These are phyloP conservation scores for Onygenales sp. DNA, from an alignment of 2,329 filamentous ascomycete species.

Conservation along the genomic window DNA sequence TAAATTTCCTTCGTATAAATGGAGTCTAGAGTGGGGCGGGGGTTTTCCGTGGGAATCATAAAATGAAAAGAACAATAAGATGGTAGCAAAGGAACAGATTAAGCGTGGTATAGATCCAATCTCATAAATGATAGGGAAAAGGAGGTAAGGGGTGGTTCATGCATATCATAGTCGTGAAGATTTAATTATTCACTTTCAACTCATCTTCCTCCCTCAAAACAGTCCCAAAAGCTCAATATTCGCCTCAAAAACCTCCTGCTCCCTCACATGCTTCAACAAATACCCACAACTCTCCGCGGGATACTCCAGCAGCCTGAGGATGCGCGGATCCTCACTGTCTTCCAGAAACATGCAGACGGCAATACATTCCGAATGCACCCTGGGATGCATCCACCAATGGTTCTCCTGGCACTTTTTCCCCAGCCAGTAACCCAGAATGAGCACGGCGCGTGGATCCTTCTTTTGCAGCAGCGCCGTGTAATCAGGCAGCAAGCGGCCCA, in stretches of 20 bases:
- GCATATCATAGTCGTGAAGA: too few species aligned
- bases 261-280: constrained; percentile 17
- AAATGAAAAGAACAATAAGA: too few species aligned
- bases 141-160: too few species aligned
- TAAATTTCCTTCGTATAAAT: too few species aligned
- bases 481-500: constrained; percentile 23
- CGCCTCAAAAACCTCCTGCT: constrained; percentile 7
- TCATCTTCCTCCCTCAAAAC: not conserved
- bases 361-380: constrained; percentile 24
- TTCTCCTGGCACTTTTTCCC: constrained; percentile 18
- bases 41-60: too few species aligned
- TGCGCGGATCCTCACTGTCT: constrained; percentile 17
- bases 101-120: too few species aligned
- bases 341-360: constrained; percentile 30
- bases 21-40: too few species aligned
- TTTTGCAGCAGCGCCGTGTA: constrained; percentile 20
- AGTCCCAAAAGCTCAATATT: constrained; percentile 4
- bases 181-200: not conserved
- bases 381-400: constrained; percentile 22
- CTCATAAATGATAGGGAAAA: too few species aligned
- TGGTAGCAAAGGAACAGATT: too few species aligned
- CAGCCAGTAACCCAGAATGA: constrained; percentile 28
- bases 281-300: constrained; percentile 26
- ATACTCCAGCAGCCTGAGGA: constrained; percentile 23
- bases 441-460: constrained; percentile 23